Evolutionary conservation across 2,329 filamentous ascomycete species (phyloP).

Genomic region (Cryphonectria nitschkei): DNA sequence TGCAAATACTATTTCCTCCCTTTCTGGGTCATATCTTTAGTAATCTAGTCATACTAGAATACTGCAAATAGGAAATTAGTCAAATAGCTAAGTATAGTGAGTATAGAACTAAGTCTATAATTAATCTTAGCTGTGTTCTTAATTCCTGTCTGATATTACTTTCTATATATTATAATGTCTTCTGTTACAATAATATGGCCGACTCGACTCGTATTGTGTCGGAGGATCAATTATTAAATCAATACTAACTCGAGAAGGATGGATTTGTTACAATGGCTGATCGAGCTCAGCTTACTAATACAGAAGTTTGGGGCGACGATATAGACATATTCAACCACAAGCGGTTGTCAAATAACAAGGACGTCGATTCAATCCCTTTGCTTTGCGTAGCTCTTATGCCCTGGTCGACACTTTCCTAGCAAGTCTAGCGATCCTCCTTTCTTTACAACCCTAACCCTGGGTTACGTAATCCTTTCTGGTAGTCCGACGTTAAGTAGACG

Average conservation of each 20-base stretch:
- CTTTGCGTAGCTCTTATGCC: constrained; percentile 35
- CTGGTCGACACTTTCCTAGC: constrained; percentile 35
- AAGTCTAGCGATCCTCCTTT: no score
- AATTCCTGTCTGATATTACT: constrained; percentile 20
- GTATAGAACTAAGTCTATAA: not conserved
- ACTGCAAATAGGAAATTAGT: constrained; percentile 11
- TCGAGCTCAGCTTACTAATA: constrained; percentile 37
- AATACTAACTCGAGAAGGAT: constrained; percentile 32
- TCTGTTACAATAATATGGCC: constrained; percentile 21
- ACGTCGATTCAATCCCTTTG: constrained; percentile 7
- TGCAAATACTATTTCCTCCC: constrained; percentile 19
- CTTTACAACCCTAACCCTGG: no score
- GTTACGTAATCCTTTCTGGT: no score
- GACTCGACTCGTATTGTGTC: constrained; percentile 41
- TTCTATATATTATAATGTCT: constrained; percentile 24
- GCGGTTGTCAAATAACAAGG: constrained; percentile 27
- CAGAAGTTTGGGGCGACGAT: constrained; percentile 38
- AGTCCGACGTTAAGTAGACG: no score
- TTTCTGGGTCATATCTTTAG: constrained; percentile 24
- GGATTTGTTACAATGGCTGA: constrained; percentile 37
- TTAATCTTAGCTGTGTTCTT: constrained; percentile 13
- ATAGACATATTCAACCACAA: constrained; percentile 32
- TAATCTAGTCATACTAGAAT: not conserved
- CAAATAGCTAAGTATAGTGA: not conserved
- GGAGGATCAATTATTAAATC: constrained; percentile 37